A percentile compares a stretch with the other conserved stretches of the same genome.
These are phyloP conservation scores for Cokeromyces recurvatus DNA, from an alignment of 371 early-diverging fungal genomes.

Conservation along the genomic window DNA sequence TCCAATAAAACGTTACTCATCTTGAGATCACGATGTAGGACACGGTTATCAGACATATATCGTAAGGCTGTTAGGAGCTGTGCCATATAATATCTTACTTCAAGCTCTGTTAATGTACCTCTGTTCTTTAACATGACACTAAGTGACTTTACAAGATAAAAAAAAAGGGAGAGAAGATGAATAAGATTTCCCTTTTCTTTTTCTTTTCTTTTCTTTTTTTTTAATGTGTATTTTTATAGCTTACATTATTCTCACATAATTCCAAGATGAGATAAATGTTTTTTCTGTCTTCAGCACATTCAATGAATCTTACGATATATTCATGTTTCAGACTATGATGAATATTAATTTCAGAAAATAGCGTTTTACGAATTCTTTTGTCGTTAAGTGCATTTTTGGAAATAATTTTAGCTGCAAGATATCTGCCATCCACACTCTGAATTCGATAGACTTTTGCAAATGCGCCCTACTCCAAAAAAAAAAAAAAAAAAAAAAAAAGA, in stretches of 20 bases:
- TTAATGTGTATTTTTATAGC: no score
- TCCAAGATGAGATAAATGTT: constrained; percentile 96
- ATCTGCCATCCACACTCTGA: constrained; percentile 25
- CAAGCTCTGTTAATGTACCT: constrained; percentile 81
- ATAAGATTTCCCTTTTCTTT: background rate
- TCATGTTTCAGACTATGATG: constrained; percentile 76
- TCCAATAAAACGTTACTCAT: constrained; percentile 94
- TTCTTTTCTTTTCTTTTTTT: no score
- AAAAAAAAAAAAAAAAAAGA: background rate
- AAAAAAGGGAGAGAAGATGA: background rate
- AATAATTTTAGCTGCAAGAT: constrained; percentile 81
- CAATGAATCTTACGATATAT: constrained; percentile 82
- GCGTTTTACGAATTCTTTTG: constrained; percentile 61
- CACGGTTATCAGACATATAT: constrained; percentile 80
- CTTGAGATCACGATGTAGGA: constrained; percentile 98
- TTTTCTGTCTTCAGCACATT: constrained; percentile 83
- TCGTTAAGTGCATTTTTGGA: constrained; percentile 55
- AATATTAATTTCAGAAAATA: constrained; percentile 86
- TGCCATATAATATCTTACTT: constrained; percentile 82
- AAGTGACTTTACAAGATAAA: constrained; percentile 52
- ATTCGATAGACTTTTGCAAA: constrained; percentile 88
- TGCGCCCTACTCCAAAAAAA: constrained; percentile 63
- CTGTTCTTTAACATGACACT: constrained; percentile 72
- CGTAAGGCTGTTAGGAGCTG: constrained; percentile 83
- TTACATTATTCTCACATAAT: constrained; percentile 88